Percentiles rank a stretch among this genome's conserved stretches.
Evolutionary conservation across 305 asterid genomes (phyloP).

Genomic region (Withania somnifera): DNA sequence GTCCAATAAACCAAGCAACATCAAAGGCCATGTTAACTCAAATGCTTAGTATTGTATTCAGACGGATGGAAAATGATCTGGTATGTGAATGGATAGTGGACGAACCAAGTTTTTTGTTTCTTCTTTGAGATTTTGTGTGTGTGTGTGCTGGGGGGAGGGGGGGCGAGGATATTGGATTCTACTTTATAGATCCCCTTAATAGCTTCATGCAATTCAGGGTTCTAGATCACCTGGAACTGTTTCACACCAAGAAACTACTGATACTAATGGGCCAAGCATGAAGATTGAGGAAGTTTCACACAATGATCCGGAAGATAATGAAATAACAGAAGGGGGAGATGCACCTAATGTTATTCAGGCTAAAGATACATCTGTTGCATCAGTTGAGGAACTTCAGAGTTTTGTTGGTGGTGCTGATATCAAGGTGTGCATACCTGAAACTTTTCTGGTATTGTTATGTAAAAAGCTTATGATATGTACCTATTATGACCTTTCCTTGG

Average conservation of each 20-base stretch:
- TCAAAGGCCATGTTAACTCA: constrained; percentile 97
- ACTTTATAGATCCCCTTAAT: background rate
- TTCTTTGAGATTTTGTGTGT: constrained; percentile 17
- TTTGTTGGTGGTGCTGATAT: constrained; percentile 88
- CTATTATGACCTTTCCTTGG: background rate
- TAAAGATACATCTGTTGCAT: constrained; percentile 40
- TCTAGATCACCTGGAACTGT: constrained; percentile 32
- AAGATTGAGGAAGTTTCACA: constrained; percentile 45
- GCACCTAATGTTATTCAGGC: constrained; percentile 32
- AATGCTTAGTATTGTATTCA: constrained; percentile 80
- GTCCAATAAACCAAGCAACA: constrained; percentile 96
- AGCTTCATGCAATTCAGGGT: constrained; percentile 36
- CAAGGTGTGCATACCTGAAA: constrained; percentile 40
- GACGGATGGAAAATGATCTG: constrained; percentile 86
- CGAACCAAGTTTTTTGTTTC: constrained; percentile 10
- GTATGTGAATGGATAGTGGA: constrained; percentile 30
- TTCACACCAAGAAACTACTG: constrained; percentile 31
- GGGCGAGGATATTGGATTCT: background rate
- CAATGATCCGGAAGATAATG: constrained; percentile 48
- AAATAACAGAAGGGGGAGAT: constrained; percentile 32
- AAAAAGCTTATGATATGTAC: constrained; percentile 9
- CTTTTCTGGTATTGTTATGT: background rate
- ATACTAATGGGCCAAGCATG: constrained; percentile 31
- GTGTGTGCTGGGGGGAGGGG: no score
- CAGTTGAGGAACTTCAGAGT: constrained; percentile 75